Conservation (phyloP, 169 alveolate genomes). For the Cryptosporidium tyzzeri region DNA sequence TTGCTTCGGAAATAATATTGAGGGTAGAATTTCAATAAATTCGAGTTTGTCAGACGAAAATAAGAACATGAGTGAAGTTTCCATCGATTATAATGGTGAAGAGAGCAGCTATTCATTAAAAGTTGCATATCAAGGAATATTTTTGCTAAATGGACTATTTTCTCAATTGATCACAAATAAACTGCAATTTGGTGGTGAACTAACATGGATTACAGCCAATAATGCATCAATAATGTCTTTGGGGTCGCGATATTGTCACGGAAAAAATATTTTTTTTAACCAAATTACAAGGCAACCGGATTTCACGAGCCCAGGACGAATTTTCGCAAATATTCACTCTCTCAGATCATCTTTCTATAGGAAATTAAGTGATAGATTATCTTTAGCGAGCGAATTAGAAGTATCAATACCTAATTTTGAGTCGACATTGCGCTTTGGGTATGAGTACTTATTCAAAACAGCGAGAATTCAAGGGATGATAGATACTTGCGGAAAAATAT, state of each 20-base stretch:
- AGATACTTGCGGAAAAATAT: conserved; percentile 90
- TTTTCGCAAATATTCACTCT: conserved; percentile 82
- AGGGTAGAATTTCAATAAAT: conserved; percentile 85
- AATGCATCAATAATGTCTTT: conserved; percentile 89
- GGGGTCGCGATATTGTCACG: conserved; percentile 87
- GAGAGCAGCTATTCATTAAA: conserved; percentile 86
- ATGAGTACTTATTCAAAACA: conserved; percentile 91
- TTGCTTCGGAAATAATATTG: conserved; percentile 80
- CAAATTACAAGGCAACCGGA: conserved; percentile 88
- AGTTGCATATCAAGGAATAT: conserved; percentile 91
- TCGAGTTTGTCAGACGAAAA: conserved; percentile 85
- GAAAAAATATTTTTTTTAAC: conserved; percentile 81
- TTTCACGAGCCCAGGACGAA: conserved; percentile 85
- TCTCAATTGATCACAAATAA: conserved; percentile 86
- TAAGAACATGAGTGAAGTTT: conserved; percentile 88
- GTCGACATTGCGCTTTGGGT: conserved; percentile 82
- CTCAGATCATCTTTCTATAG: conserved; percentile 84
- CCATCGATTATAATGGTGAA: conserved; percentile 86
- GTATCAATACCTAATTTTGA: conserved; percentile 81
- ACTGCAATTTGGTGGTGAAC: conserved; percentile 90
- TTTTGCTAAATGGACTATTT: conserved; percentile 87
- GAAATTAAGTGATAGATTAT: conserved; percentile 88
- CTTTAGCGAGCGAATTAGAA: conserved; percentile 91
- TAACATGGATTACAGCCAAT: conserved; percentile 89
- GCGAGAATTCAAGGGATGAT: conserved; percentile 92